Evolutionary conservation across 768 basidiomycete genomes (phyloP), one percentile per base, ranked within the genome.

Genomic region (Rhizopogon vesiculosus): DNA sequence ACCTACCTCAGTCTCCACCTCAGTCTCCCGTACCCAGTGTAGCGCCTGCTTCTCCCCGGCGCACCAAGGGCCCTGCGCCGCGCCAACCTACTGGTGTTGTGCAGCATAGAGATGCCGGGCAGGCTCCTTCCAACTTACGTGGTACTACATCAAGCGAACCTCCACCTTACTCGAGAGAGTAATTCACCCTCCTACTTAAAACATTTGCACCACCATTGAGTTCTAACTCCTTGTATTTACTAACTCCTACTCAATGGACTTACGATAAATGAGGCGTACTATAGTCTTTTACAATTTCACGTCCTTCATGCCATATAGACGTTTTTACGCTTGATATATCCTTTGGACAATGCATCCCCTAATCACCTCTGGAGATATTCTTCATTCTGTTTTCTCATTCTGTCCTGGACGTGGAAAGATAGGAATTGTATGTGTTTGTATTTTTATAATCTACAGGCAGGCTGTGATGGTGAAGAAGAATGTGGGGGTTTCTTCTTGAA

Each of bases 41-140:
- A 38, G 43, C 33, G 6, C 46, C n/a, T 25, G 52, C 39, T 40
- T 25, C 43, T 10, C 29, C 56, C 25, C 45, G 31, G 31, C 31
- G 8, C 10, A 33, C 8, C 31, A 33, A 33, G 10, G 31, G 31
- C 19, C 33, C 31, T 22, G 35, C 13, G 3, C 33, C 56, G 31
- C 43, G 57, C 16, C 22, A 19, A 2, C 45, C 58, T 31, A 50
- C 29, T 8, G 39, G 42, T 29, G 61, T 69, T 15, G 56, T 69
- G 10, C 9, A 71, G 5, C 69, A 70, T 46, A 67, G 54, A 7
- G 65, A 69, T 25, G 68, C 58, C n/a, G 67, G 69, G 9, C 63
- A 52, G 7, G 35, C 59, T 41, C 40, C 40, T 7, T 56, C 53
- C 35, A 40, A 22, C 13, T 22, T 52, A 13, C 41, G 42, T 16